Base-by-base conservation (phyloP, 1,284 basidiomycete species). In the Tylopilus orsonianus region DNA sequence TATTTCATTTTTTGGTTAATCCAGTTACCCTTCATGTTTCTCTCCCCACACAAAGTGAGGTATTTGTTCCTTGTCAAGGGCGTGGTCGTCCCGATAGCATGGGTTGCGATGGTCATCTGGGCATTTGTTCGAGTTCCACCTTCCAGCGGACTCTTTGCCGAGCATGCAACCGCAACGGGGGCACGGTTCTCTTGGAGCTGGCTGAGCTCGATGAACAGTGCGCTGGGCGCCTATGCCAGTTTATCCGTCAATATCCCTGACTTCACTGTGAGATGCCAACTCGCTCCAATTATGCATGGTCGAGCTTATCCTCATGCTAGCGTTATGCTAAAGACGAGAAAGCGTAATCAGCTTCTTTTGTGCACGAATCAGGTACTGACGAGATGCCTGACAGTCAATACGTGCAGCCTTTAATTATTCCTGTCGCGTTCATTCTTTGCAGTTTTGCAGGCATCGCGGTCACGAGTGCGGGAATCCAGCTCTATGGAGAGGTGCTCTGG, bases 1-100 rank as follows among this genome's bases (percentile, higher is more conserved):
- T 85, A 85, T 67, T 74, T 86, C 66, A 61, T 88, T 38, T 84
- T 80, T 71, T 86, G 83, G 84, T 56, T 81, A 36, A 71, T 82
- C 30, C 77, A 81, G 58, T 67, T 81, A 41, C 85, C 85, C 0
- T 79, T 86, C 63, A 74, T 83, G 68, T 69, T 87, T 48, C 68
- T 85, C 52, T 79, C 83, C 39, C 80, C 83, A 14, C 77, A 82
- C 48, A 71, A 74, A 61, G 74, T 87, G 42, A 79, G 79, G 26
- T 79, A 72, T 67, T 60, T 87, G 5, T 88, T 87, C 71, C 61
- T 79, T 43, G 68, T 74, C 54, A 87, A 87, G 63, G 79, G 80
- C 0, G 58, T 77, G 8, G 54, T 80, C n/a, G 80, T 83, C 8
- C 83, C 81, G 1, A 69, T 77, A 8, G 71, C 76, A 9, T 81